Base-by-base conservation (phyloP, 2,329 filamentous ascomycete species). In the Paraphoma sp. region DNA sequence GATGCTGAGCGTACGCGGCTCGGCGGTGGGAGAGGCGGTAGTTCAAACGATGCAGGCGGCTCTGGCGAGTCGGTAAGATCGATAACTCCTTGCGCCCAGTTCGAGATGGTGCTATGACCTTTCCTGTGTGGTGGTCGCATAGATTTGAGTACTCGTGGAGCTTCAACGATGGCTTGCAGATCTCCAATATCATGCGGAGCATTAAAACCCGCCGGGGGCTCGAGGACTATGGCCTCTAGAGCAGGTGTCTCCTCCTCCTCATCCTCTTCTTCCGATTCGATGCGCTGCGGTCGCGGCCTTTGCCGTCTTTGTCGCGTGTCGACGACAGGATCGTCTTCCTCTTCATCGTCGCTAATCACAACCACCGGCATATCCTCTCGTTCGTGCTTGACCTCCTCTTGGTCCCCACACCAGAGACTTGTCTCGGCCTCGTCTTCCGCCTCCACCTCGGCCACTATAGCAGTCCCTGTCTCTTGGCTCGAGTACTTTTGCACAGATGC, bases 11-110 rank as follows among this genome's bases (percentile, higher is more conserved):
- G 65, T 45, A 58, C 56, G 23, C 63, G 63, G 18, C 59, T 59
- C 38, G 61, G 61, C 48, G 61, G 62, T 40, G 64, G 60, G 23
- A 70, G 54, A 53, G 51, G 14, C 1, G 51, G 51, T 12, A 28
- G 16, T 4, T 56, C 50, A 17, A 68, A 67, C 7, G 65, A 65
- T 4, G 62, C 40, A 11, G 63, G 58, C 9, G 64, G 58, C 23
- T 69, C 62, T 5, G 72, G 69, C 14, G 72, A 72, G 12, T 58
- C 57, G 10, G 71, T 72, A 45, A 76, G 50, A 23, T 77, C 73
- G 40, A 76, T 65, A 12, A 74, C 70, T 33, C 73, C 68, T 51
- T 72, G 67, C 3, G 68, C 67, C 67, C 70, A 74, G 16, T 68
- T 70, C 6, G 67, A 72, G 44, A 70, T 68, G 2, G 66, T 63